Percentiles rank a stretch among this genome's conserved stretches.
Evolutionary conservation across 495 filamentous ascomycete species (phyloP).

Genomic region (Xylaria castorea): DNA sequence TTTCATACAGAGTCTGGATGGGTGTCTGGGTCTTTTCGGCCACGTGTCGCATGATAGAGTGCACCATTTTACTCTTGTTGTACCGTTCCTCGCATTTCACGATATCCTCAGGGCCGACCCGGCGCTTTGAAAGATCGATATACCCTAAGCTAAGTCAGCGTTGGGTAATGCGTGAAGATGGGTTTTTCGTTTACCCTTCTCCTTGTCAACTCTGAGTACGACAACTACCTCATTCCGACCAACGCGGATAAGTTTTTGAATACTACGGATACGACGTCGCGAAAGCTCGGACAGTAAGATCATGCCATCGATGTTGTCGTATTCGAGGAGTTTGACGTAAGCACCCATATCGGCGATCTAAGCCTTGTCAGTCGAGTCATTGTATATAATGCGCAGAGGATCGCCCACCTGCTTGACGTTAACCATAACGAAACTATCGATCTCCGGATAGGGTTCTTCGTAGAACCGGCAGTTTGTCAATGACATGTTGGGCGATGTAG

Average conservation of each 20-base stretch:
- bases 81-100: slow-evolving; percentile 98
- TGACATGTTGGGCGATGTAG: slow-evolving; percentile 71
- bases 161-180: slow-evolving; percentile 23
- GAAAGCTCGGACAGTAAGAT: slow-evolving; percentile 96
- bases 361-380: slow-evolving; percentile 29
- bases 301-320: slow-evolving; percentile 99
- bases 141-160: slow-evolving; percentile 64
- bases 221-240: slow-evolving; percentile 98
- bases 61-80: slow-evolving; percentile 99
- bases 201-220: slow-evolving; percentile 96
- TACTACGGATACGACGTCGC: slow-evolving; percentile 93
- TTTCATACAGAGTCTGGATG: slow-evolving; percentile 90
- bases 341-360: slow-evolving; percentile 99
- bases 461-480: slow-evolving; percentile 99
- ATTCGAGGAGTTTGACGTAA: slow-evolving; percentile 98
- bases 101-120: slow-evolving; percentile 96
- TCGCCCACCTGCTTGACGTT: slow-evolving; percentile 86
- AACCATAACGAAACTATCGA: slow-evolving; percentile 99
- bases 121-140: slow-evolving; percentile 97
- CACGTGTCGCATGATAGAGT: slow-evolving; percentile 97
- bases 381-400: slow-evolving; percentile 13
- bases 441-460: slow-evolving; percentile 97
- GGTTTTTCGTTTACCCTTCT: slow-evolving; percentile 72
- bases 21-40: slow-evolving; percentile 95
- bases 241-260: slow-evolving; percentile 98